A percentile compares a stretch with the other conserved stretches of the same genome.
Evolutionary conservation across 352 stramenopile species (phyloP).

Genomic region (Pythium grandisporangium): DNA sequence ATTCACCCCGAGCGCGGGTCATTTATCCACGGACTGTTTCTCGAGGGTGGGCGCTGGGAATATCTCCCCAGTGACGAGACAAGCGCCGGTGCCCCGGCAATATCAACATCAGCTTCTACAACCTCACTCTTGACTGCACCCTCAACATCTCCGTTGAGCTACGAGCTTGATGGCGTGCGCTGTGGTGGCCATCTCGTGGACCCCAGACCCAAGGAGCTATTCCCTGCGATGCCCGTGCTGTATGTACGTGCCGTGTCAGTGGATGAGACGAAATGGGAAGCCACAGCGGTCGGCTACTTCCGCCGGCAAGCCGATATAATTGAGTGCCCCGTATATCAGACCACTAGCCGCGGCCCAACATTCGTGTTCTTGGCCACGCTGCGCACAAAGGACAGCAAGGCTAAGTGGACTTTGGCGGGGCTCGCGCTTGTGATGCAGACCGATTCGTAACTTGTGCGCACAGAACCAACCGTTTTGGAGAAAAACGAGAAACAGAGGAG

Average conservation of each 20-base stretch:
- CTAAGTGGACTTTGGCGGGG: constrained; percentile 92
- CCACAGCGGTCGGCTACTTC: constrained; percentile 92
- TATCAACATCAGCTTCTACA: too few species aligned
- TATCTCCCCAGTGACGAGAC: too few species aligned
- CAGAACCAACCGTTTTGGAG: too few species aligned
- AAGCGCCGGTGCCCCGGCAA: too few species aligned
- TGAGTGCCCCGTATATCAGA: constrained; percentile 95
- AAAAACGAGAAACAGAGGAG: too few species aligned
- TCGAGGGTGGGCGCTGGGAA: constrained; percentile 93
- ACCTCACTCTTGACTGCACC: too few species aligned
- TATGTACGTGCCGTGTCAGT: constrained; percentile 93
- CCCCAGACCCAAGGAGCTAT: constrained; percentile 90
- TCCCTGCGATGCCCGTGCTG: constrained; percentile 81
- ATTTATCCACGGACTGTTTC: constrained; percentile 92
- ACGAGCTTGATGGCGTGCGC: constrained; percentile 79
- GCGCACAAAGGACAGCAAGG: constrained; percentile 63
- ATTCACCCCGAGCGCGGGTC: constrained; percentile 72
- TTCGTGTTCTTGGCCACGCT: constrained; percentile 96
- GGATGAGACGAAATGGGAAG: constrained; percentile 88
- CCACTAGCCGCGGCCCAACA: constrained; percentile 91
- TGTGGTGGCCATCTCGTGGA: constrained; percentile 86
- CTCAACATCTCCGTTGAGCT: constrained; percentile 50
- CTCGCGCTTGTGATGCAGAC: constrained; percentile 92
- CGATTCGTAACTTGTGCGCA: constrained; percentile 49
- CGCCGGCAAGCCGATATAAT: constrained; percentile 83